phyloP scores from a whole-genome alignment of 345 rosid species.

The Punica granatum region DNA sequence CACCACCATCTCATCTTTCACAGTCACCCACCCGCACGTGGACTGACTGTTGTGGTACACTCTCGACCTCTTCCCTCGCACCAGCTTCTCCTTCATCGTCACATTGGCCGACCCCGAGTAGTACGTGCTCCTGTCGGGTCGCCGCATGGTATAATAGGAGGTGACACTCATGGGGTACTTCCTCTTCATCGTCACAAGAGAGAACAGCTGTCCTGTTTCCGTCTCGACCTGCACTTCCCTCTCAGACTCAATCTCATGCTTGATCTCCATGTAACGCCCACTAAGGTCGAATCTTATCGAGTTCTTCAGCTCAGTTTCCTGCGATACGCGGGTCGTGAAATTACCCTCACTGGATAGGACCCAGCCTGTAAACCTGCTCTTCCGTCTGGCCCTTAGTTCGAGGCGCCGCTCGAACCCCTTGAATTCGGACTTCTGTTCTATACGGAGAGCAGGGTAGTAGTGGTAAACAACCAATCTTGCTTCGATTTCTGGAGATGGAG shows the following conservation, averaged over 20 bases:
- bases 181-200: not conserved
- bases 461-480: conserved; percentile 7
- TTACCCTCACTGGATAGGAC: conserved; percentile 11
- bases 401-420: conserved; percentile 4
- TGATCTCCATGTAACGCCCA: not conserved
- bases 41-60: not conserved
- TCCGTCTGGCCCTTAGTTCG: conserved; percentile 9
- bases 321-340: conserved; percentile 7
- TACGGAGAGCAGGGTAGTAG: not conserved
- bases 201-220: conserved; percentile 9
- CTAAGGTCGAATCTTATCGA: not conserved
- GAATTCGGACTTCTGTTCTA: not conserved
- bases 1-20: not conserved
- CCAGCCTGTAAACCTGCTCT: conserved; percentile 10
- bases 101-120: not conserved
- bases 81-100: conserved; percentile 9
- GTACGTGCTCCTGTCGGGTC: not conserved
- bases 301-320: conserved; percentile 10
- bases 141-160: not conserved
- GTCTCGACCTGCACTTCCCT: conserved; percentile 11
- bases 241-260: conserved; percentile 9
- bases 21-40: conserved; percentile 1
- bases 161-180: not conserved
- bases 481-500: conserved; percentile 16
- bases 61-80: not conserved